Percentiles rank a stretch among this genome's conserved stretches.
These are phyloP conservation scores for Phtheirospermum japonicum DNA, from an alignment of 257 asterid genomes.

Conservation along the genomic window DNA sequence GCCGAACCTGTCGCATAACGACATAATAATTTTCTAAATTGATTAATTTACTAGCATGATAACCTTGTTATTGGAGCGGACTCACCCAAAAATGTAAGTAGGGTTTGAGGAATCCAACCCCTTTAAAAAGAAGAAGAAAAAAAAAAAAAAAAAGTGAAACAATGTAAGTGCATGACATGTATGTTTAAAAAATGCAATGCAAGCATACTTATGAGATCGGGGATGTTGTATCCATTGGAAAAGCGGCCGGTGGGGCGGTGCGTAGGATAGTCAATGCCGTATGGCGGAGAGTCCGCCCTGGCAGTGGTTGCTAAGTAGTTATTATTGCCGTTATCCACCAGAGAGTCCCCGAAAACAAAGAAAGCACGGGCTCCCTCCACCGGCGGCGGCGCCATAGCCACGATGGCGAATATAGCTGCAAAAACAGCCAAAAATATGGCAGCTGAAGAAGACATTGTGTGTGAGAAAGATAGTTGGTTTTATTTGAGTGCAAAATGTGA, in stretches of 20 bases:
- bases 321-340: conserved; percentile 78
- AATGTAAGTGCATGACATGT: no score
- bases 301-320: conserved; percentile 63
- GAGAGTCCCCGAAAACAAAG: conserved; percentile 75
- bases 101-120: no score
- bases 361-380: conserved; percentile 60
- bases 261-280: conserved; percentile 71
- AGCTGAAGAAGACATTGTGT: conserved; percentile 26
- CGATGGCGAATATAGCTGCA: conserved; percentile 7
- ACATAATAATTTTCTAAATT: no score
- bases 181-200: no score
- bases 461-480: no score
- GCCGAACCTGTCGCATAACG: no score
- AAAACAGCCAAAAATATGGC: conserved; percentile 12
- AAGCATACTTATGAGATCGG: conserved; percentile 76
- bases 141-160: no score
- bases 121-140: no score
- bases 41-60: no score
- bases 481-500: no score
- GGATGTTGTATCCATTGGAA: conserved; percentile 68
- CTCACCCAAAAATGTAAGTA: no score
- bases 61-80: no score
- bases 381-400: conserved; percentile 14
- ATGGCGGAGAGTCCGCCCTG: conserved; percentile 77
- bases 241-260: conserved; percentile 79